Evolutionary conservation across 768 basidiomycete genomes (phyloP), one percentile per base, ranked within the genome.

Genomic region (Mycena haematopus): DNA sequence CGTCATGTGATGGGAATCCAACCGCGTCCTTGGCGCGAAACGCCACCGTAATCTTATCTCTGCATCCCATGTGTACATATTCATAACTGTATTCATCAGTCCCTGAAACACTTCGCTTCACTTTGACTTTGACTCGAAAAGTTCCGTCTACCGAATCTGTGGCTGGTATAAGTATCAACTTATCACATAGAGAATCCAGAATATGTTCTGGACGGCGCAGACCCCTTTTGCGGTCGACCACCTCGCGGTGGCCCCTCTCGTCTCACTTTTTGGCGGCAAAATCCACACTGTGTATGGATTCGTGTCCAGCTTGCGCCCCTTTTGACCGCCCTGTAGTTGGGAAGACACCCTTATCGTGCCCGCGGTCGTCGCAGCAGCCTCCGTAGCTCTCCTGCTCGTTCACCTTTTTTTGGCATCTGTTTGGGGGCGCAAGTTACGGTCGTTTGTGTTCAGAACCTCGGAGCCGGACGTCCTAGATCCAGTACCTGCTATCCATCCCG

Each of bases 321-420:
- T 50, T 46, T 44, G 24, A 59, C 25, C n/a, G 21, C 38, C 21
- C 14, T 47, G 5, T 38, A 67, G 62, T 31, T 64, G 59, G 66
- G 15, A n/a, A 7, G 69, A 73, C 64, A 65, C 72, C 5, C 75
- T 81, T 8, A 69, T 78, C 31, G 67, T 80, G 35, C 78, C 81
- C 5, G 73, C 73, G 29, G 71, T 79, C 63, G 60, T 77, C 31
- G 75, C 78, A 33, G 69, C 68, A 10, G 65, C 70, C n/a, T 82
- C 81, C 0, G 65, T 73, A 17, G 40, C 72, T 38, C 49, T 78
- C 56, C 71, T 82, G 19, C 52, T 79, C 42, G 40, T 79, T 1
- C 74, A 74, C 46, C 46, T 74, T 31, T 61, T 77, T 36, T 49
- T 55, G 33, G 61, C 53, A 10, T 70, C 66, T 14, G 40, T 31